These are phyloP conservation scores for Aspergillus aculeatus DNA, from an alignment of 2,329 filamentous ascomycete species.

Conservation along the genomic window DNA sequence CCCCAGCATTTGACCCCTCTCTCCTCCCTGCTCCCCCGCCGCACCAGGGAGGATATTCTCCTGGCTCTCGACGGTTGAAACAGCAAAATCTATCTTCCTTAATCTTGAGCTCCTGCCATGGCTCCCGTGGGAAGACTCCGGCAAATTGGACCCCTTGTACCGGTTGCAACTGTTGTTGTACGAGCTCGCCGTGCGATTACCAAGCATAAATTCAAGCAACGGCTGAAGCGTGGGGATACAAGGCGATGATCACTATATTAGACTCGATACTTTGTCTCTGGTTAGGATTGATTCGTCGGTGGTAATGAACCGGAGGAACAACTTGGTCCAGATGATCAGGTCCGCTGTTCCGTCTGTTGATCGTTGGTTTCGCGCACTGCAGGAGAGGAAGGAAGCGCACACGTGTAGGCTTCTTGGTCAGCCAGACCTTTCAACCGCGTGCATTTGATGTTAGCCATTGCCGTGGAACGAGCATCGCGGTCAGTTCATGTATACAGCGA, in stretches of 20 bases:
- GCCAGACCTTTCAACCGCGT: slow-evolving; percentile 29
- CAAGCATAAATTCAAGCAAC: slow-evolving; percentile 28
- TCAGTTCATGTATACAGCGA: neutral
- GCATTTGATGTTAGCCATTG: slow-evolving; percentile 35
- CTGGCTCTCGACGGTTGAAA: slow-evolving; percentile 17
- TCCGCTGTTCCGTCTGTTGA: slow-evolving; percentile 38
- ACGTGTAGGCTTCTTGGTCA: slow-evolving; percentile 28
- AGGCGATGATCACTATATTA: slow-evolving; percentile 35
- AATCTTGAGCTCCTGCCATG: slow-evolving; percentile 4
- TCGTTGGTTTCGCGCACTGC: neutral
- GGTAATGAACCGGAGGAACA: neutral
- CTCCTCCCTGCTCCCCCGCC: neutral
- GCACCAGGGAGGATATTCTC: slow-evolving; percentile 21
- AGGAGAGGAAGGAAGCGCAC: slow-evolving; percentile 14
- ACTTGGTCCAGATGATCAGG: slow-evolving; percentile 50
- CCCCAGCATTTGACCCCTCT: slow-evolving; percentile 9
- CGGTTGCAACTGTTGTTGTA: slow-evolving; percentile 15
- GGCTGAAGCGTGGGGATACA: slow-evolving; percentile 38
- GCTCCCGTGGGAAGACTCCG: neutral
- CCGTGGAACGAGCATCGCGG: slow-evolving; percentile 31
- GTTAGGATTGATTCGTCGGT: neutral
- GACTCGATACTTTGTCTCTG: slow-evolving; percentile 27
- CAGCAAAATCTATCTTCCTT: slow-evolving; percentile 4
- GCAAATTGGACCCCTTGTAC: slow-evolving; percentile 10
- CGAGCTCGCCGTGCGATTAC: slow-evolving; percentile 19